phyloP scores from a whole-genome alignment of 2,329 filamentous ascomycete species.

The Lecanoromycetidae sp. region DNA sequence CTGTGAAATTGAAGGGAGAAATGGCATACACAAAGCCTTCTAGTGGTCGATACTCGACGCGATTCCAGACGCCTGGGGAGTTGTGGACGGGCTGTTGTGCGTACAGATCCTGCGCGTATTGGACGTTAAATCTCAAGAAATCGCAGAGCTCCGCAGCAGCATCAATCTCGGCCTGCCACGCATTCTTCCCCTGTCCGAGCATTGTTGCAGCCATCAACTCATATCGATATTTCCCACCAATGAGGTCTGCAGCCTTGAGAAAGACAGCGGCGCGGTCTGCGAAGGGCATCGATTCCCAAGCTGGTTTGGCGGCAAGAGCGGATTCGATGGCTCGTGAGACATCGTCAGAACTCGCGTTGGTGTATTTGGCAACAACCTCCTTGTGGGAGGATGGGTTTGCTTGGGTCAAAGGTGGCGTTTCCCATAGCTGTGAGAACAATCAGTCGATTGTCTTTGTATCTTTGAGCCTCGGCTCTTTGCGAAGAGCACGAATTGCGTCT shows the following conservation, averaged over 20 bases:
- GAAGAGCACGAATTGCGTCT: background rate
- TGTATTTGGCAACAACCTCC: constrained; percentile 67
- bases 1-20: constrained; percentile 94
- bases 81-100: constrained; percentile 76
- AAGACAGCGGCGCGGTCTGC: constrained; percentile 86
- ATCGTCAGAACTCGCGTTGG: constrained; percentile 64
- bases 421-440: constrained; percentile 4
- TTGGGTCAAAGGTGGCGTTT: constrained; percentile 45
- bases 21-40: constrained; percentile 95
- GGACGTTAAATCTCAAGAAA: constrained; percentile 83
- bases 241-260: constrained; percentile 86
- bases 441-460: background rate
- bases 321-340: constrained; percentile 70
- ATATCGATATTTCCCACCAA: constrained; percentile 87
- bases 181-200: constrained; percentile 94
- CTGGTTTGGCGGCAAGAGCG: constrained; percentile 71
- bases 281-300: constrained; percentile 80
- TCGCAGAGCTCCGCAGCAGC: constrained; percentile 83
- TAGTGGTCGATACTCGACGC: constrained; percentile 75
- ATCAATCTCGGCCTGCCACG: constrained; percentile 98
- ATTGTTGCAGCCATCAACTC: constrained; percentile 94
- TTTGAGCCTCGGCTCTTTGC: background rate
- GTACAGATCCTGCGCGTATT: constrained; percentile 87
- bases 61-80: constrained; percentile 49
- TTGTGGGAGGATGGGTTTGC: constrained; percentile 72